Evolutionary conservation across 768 basidiomycete genomes (phyloP).

Genomic region (Lactarius hengduanensis): DNA sequence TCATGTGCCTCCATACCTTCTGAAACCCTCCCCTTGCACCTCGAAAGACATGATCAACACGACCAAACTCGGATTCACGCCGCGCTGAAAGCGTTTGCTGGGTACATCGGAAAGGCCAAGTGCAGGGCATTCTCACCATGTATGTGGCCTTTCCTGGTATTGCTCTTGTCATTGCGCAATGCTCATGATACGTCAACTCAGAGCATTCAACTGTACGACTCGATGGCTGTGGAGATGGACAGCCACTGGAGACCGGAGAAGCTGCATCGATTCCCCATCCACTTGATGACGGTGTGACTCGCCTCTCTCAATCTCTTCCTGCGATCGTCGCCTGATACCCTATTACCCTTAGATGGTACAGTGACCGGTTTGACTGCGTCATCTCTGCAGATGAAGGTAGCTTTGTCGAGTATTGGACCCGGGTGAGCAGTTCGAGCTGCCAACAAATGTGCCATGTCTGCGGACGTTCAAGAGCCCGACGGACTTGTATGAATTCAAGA

Average conservation of each 20-base stretch:
- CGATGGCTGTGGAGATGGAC: too few species aligned
- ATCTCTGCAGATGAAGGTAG: too few species aligned
- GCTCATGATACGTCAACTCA: conserved; percentile 51
- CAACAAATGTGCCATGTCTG: conserved; percentile 70
- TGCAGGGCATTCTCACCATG: conserved; percentile 83
- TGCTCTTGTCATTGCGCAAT: background rate
- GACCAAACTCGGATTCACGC: conserved; percentile 81
- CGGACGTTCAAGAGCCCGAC: conserved; percentile 93
- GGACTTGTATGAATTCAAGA: conserved; percentile 97
- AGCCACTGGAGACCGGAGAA: conserved; percentile 74
- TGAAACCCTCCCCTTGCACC: background rate
- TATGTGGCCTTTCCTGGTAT: conserved; percentile 32
- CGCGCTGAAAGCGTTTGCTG: conserved; percentile 88
- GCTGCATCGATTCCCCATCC: conserved; percentile 86
- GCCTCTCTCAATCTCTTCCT: background rate
- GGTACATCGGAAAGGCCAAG: conserved; percentile 89
- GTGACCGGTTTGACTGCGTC: conserved; percentile 84
- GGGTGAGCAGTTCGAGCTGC: conserved; percentile 79
- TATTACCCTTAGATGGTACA: conserved; percentile 62
- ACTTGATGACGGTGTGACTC: conserved; percentile 67
- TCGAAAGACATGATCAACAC: conserved; percentile 96
- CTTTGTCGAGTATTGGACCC: conserved; percentile 98
- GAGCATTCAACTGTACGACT: too few species aligned
- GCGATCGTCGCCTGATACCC: background rate
- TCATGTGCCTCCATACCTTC: background rate